Evolutionary conservation across 2,329 filamentous ascomycete species (phyloP).

Genomic region (Epichloe sylvatica): DNA sequence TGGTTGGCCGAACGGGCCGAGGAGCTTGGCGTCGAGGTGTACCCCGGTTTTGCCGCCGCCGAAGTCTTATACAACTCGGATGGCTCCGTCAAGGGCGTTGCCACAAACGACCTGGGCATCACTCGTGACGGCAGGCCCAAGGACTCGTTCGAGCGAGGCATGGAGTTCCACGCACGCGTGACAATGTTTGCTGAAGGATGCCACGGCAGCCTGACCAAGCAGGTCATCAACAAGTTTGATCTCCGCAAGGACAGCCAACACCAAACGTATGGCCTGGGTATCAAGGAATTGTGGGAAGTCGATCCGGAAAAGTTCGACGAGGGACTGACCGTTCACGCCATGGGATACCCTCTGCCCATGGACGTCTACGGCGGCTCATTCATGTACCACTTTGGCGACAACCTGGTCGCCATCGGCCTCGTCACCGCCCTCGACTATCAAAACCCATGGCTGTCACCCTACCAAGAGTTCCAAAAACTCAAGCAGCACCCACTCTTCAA

Average conservation of each 20-base stretch:
- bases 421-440: conserved; percentile 91
- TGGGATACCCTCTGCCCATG: conserved; percentile 79
- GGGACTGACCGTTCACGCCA: conserved; percentile 72
- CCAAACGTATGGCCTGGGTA: conserved; percentile 85
- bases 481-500: conserved; percentile 93
- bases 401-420: conserved; percentile 80
- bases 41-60: conserved; percentile 87
- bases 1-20: conserved; percentile 96
- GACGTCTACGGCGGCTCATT: conserved; percentile 96
- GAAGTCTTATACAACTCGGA: conserved; percentile 80
- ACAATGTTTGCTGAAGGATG: conserved; percentile 92
- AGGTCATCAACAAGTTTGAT: conserved; percentile 89
- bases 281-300: conserved; percentile 98
- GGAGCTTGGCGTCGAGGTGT: conserved; percentile 89
- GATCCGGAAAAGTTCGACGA: conserved; percentile 82
- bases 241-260: conserved; percentile 76
- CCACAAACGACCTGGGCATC: conserved; percentile 88
- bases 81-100: conserved; percentile 82
- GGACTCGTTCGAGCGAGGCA: conserved; percentile 84
- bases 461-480: conserved; percentile 94
- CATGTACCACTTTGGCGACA: conserved; percentile 99
- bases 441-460: conserved; percentile 93
- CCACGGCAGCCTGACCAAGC: conserved; percentile 88
- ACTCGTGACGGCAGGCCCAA: conserved; percentile 71
- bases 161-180: conserved; percentile 91